Evolutionary conservation across 257 asterid species (phyloP).

Genomic region (Leonotis leonurus): DNA sequence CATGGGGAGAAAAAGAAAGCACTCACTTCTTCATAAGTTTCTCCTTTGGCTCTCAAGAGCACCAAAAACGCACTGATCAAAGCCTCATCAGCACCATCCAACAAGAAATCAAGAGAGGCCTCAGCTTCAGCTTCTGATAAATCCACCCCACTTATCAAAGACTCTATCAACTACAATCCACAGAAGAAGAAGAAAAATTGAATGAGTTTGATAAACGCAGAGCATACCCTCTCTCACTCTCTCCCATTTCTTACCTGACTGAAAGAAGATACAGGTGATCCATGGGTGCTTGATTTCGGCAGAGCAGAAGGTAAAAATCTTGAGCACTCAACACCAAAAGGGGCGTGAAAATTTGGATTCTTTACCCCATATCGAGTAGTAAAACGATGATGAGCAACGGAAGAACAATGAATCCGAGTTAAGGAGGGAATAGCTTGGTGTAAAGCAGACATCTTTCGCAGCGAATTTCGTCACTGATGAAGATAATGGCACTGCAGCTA

Average conservation of each 20-base stretch:
- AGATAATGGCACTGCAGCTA: slow-evolving; percentile 5
- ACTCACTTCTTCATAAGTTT: slow-evolving; percentile 83
- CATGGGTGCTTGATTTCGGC: slow-evolving; percentile 23
- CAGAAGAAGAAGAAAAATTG: not conserved
- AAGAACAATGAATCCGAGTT: slow-evolving; percentile 16
- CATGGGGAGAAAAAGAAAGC: slow-evolving; percentile 1
- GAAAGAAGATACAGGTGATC: slow-evolving; percentile 30
- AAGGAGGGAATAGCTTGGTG: slow-evolving; percentile 15
- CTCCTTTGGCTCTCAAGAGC: slow-evolving; percentile 94
- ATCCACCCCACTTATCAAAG: slow-evolving; percentile 66
- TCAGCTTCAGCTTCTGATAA: slow-evolving; percentile 83
- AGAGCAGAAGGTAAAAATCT: slow-evolving; percentile 20
- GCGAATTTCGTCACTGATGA: not conserved
- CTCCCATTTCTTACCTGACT: slow-evolving; percentile 30
- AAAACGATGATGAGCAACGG: slow-evolving; percentile 9
- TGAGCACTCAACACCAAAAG: slow-evolving; percentile 19
- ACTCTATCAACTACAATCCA: slow-evolving; percentile 58
- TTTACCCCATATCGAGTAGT: slow-evolving; percentile 7
- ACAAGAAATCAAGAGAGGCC: slow-evolving; percentile 71
- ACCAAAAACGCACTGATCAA: slow-evolving; percentile 92
- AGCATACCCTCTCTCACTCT: not conserved
- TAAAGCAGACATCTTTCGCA: slow-evolving; percentile 23
- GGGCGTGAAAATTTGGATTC: not conserved
- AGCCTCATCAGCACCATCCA: slow-evolving; percentile 87
- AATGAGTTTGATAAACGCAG: not conserved